Base-by-base conservation (phyloP, 495 filamentous ascomycete genomes). In the Ascodesmis nigricans region DNA sequence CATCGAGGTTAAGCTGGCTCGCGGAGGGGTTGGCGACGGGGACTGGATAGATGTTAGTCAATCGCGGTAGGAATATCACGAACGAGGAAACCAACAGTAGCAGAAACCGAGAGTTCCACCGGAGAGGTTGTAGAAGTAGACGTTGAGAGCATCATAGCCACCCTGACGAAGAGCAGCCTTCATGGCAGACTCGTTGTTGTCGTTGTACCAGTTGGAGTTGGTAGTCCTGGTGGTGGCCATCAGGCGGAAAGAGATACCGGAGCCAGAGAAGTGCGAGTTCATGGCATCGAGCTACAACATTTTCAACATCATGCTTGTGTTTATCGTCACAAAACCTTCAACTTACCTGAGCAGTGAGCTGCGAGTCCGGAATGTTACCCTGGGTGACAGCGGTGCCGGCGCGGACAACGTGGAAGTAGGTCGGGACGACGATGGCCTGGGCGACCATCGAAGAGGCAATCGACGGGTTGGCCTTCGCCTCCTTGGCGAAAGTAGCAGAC, bases 351-450 rank as follows among this genome's bases (percentile, higher is more conserved):
- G 36, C 52, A 16, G 53, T 39, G 20, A 52, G 49, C 19, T 38
- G 22, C 28, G 52, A 25, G 36, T 64, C 57, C 2, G 62, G 65
- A 42, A 74, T 42, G 31, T 63, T 63, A 31, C 62, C 64, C 32
- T 55, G 57, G n/a, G 47, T 50, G n/a, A 58, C 48, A 0, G 49
- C 26, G 13, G 47, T 62, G 3, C 60, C 61, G 0, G 48, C 21
- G 26, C 63, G 58, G 17, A 76, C 56, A 31, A 76, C 65, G 52
- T 76, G 72, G 58, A 76, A 71, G 50, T 70, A 71, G 15, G 60
- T 55, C 22, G 64, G 53, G 31, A 76, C 55, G 34, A 43, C 58
- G 50, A 33, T 50, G 27, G 20, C 42, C 41, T 18, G 33, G 36
- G 22, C 31, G 33, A 35, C 41, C 49, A 41, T 44, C 21, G 42